These are phyloP conservation scores for Boletus sp. DNA, from an alignment of 768 basidiomycete species.

Conservation along the genomic window DNA sequence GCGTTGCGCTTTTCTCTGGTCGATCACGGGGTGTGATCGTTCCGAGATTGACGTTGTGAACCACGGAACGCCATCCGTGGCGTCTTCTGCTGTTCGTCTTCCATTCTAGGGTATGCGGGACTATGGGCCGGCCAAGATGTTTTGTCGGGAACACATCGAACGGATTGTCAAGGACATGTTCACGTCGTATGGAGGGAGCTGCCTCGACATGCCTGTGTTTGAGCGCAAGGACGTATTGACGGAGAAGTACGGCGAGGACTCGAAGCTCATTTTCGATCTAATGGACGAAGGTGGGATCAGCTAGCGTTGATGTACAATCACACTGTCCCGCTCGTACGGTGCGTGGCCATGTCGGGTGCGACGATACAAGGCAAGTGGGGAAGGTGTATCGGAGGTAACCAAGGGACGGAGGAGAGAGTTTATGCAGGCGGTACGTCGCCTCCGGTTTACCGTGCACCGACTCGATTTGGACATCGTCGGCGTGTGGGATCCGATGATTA, in stretches of 20 bases:
- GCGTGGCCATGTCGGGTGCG: slow-evolving; percentile 93
- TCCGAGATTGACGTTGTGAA: not conserved
- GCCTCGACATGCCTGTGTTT: slow-evolving; percentile 86
- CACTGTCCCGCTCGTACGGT: slow-evolving; percentile 93
- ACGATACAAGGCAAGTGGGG: slow-evolving; percentile 78
- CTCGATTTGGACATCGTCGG: slow-evolving; percentile 97
- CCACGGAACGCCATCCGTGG: too few relatives aligned
- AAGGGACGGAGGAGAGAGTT: slow-evolving; percentile 99
- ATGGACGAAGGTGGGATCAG: too few relatives aligned
- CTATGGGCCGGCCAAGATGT: slow-evolving; percentile 43
- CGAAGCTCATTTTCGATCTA: slow-evolving; percentile 47
- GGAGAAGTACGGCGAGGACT: slow-evolving; percentile 97
- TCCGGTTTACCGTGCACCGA: not conserved
- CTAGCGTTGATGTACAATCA: slow-evolving; percentile 53
- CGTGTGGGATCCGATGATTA: slow-evolving; percentile 92
- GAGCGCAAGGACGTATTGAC: slow-evolving; percentile 95
- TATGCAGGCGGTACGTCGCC: slow-evolving; percentile 77
- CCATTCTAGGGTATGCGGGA: slow-evolving; percentile 81
- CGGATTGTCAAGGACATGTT: too few relatives aligned
- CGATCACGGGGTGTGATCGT: slow-evolving; percentile 12
- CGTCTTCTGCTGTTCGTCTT: not conserved
- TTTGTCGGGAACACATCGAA: too few relatives aligned
- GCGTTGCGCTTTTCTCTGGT: not conserved
- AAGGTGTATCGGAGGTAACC: slow-evolving; percentile 93
- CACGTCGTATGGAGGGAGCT: too few relatives aligned